Conservation (phyloP, 306 rosid species). For the Vigna nakashimae region DNA sequence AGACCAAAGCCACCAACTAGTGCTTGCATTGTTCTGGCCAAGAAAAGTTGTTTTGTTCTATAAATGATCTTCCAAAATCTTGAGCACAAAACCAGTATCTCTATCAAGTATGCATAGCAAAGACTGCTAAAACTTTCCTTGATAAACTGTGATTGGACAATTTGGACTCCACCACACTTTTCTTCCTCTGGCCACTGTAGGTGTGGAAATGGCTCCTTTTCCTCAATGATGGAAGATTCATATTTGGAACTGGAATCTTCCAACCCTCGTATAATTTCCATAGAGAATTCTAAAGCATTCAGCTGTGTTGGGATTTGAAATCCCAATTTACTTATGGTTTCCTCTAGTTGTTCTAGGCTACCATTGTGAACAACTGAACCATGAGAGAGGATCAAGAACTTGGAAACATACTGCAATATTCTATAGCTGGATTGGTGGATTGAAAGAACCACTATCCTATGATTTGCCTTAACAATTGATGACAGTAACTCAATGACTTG, state of each 20-base stretch:
- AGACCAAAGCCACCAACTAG: slow-evolving; percentile 86
- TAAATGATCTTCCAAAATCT: slow-evolving; percentile 87
- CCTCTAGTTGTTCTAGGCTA: slow-evolving; percentile 68
- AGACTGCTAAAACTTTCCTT: slow-evolving; percentile 12
- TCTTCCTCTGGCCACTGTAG: slow-evolving; percentile 54
- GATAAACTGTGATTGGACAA: slow-evolving; percentile 22
- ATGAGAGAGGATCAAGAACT: slow-evolving; percentile 74
- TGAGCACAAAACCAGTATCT: slow-evolving; percentile 76
- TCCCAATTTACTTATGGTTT: slow-evolving; percentile 57
- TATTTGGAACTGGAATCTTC: slow-evolving; percentile 55
- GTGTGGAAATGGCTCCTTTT: slow-evolving; percentile 41
- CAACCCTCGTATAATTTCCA: slow-evolving; percentile 70
- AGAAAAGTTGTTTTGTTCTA: slow-evolving; percentile 86
- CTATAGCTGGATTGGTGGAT: slow-evolving; percentile 94
- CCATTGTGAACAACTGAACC: slow-evolving; percentile 82
- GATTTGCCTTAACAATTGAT: slow-evolving; percentile 64
- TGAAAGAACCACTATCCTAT: slow-evolving; percentile 72
- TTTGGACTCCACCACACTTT: background rate
- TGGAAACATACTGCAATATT: slow-evolving; percentile 73
- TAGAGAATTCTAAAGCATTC: slow-evolving; percentile 80
- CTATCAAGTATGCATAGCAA: slow-evolving; percentile 51
- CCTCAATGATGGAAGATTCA: slow-evolving; percentile 22
- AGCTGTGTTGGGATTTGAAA: slow-evolving; percentile 72
- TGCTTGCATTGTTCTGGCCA: slow-evolving; percentile 90
- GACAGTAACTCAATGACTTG: slow-evolving; percentile 80